A percentile compares a stretch with the other conserved stretches of the same genome.
Conservation (phyloP, 176 grass and related monocot genomes). For the Luzula sylvatica region DNA sequence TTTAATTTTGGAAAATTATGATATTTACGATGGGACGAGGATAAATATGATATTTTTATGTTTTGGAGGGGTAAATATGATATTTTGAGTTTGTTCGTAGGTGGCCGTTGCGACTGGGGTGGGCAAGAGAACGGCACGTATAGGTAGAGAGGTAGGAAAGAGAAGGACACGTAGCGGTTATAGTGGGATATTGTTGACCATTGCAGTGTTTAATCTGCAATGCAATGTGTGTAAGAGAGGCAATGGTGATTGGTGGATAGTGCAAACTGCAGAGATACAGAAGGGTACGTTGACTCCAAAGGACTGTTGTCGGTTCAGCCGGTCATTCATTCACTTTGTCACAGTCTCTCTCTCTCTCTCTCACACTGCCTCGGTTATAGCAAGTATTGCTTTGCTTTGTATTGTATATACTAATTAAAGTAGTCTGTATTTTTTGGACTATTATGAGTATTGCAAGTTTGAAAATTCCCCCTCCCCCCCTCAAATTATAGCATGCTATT, state of each 20-base stretch:
- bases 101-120: conserved; percentile 9
- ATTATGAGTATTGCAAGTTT: too few species aligned
- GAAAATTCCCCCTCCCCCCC: too few species aligned
- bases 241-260: neutral
- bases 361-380: neutral
- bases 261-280: neutral
- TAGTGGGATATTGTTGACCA: neutral
- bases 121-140: conserved; percentile 1
- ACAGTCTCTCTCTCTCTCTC: too few species aligned
- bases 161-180: conserved; percentile 20
- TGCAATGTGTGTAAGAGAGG: neutral
- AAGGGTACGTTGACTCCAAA: conserved; percentile 3
- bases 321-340: neutral
- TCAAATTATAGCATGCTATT: too few species aligned
- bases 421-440: too few species aligned
- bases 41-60: too few species aligned
- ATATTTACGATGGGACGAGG: too few species aligned
- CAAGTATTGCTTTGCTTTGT: neutral
- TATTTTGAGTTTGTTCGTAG: too few species aligned
- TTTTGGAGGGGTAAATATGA: too few species aligned
- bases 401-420: too few species aligned
- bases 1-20: too few species aligned
- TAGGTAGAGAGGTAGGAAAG: neutral
- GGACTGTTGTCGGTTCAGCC: conserved; percentile 5
- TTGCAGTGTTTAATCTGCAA: neutral